Evolutionary conservation across 306 rosid genomes (phyloP).

Genomic region (Trifolium subterraneum): DNA sequence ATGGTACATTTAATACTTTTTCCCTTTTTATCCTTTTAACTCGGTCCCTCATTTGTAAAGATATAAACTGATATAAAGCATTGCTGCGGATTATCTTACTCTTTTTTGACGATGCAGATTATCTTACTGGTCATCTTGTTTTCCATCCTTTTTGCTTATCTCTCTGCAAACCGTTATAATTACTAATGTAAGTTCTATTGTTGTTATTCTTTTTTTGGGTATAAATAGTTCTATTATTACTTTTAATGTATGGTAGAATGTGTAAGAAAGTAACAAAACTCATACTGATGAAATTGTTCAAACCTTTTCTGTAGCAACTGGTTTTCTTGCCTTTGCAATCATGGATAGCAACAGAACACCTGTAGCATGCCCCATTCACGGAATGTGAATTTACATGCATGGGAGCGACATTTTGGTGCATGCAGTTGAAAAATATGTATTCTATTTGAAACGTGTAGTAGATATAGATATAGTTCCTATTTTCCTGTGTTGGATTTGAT

Average conservation of each 20-base stretch:
- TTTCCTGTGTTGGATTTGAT: slow-evolving; percentile 31
- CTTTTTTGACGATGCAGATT: no score
- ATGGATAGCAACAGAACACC: slow-evolving; percentile 11
- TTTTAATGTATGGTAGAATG: not conserved
- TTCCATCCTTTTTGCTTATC: slow-evolving; percentile 63
- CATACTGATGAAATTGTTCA: slow-evolving; percentile 21
- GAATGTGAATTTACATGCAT: slow-evolving; percentile 22
- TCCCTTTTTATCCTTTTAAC: slow-evolving; percentile 4
- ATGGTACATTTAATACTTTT: slow-evolving; percentile 50
- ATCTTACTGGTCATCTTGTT: slow-evolving; percentile 54
- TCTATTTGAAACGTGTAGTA: slow-evolving; percentile 5
- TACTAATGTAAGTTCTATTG: slow-evolving; percentile 56
- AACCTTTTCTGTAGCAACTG: slow-evolving; percentile 13
- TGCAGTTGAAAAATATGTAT: slow-evolving; percentile 23
- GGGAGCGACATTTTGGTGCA: slow-evolving; percentile 21
- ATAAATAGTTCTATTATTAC: not conserved
- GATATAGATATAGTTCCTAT: slow-evolving; percentile 27
- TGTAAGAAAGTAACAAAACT: slow-evolving; percentile 12
- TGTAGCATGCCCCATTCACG: not conserved
- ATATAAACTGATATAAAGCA: slow-evolving; percentile 34
- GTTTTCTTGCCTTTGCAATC: slow-evolving; percentile 9
- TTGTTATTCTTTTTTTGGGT: not conserved
- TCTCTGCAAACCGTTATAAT: slow-evolving; percentile 54
- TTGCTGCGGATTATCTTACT: slow-evolving; percentile 67
- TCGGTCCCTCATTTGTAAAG: slow-evolving; percentile 13